These are phyloP conservation scores for Boletus rubropictus DNA, from an alignment of 768 basidiomycete species.

Conservation along the genomic window DNA sequence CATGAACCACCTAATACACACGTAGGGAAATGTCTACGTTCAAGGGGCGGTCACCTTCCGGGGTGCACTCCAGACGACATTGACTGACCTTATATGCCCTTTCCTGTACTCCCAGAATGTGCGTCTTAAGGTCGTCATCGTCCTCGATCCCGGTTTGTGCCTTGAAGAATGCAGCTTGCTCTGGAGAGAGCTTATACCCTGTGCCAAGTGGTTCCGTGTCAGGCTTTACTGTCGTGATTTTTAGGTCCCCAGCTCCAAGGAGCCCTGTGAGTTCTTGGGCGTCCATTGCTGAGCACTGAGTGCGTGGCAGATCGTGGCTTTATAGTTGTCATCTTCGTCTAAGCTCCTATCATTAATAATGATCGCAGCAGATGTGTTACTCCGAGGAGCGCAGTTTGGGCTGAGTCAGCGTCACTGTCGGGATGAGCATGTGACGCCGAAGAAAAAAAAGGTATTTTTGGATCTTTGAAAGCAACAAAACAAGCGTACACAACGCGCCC, in stretches of 20 bases:
- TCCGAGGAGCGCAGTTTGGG: too few relatives aligned
- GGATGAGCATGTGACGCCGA: too few relatives aligned
- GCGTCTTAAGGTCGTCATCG: conserved; percentile 23
- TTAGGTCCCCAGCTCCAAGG: conserved; percentile 8
- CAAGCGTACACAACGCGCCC: conserved; percentile 28
- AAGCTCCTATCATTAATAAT: too few relatives aligned
- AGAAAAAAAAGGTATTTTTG: too few relatives aligned
- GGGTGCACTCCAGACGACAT: neutral
- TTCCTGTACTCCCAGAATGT: conserved; percentile 28
- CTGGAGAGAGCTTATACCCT: too few relatives aligned
- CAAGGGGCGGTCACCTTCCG: neutral
- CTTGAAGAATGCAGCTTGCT: conserved; percentile 25
- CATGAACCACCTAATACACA: conserved; percentile 23
- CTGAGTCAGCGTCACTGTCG: too few relatives aligned
- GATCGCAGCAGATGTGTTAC: too few relatives aligned
- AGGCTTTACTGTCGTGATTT: neutral
- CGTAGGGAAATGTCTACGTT: conserved; percentile 25
- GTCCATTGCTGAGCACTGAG: conserved; percentile 2
- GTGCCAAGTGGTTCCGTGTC: neutral
- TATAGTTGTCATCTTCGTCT: too few relatives aligned
- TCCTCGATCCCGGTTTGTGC: conserved; percentile 25
- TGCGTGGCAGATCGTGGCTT: too few relatives aligned
- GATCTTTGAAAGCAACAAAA: conserved; percentile 16
- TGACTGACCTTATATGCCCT: conserved; percentile 28
- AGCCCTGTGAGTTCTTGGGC: neutral